These are phyloP conservation scores for Collybia sordida DNA, from an alignment of 768 basidiomycete species.

Conservation along the genomic window DNA sequence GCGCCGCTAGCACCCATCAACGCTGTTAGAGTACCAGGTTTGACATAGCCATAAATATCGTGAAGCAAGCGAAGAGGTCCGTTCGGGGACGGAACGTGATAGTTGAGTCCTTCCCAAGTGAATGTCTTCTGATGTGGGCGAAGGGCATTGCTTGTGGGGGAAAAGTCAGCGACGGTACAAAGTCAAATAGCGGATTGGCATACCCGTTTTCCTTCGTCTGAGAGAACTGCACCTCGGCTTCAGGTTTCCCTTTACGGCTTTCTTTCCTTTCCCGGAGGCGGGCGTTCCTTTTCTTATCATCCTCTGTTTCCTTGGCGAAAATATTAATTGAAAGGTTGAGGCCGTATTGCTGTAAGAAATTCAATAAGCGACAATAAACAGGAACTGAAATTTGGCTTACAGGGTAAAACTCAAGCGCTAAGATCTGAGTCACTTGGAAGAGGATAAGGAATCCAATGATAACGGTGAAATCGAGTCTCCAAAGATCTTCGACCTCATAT, in stretches of 20 bases:
- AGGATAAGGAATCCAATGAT: slow-evolving; percentile 66
- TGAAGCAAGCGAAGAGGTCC: slow-evolving; percentile 66
- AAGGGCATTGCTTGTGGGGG: slow-evolving; percentile 10
- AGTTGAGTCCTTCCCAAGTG: slow-evolving; percentile 82
- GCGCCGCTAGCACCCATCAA: slow-evolving; percentile 88
- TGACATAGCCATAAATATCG: slow-evolving; percentile 77
- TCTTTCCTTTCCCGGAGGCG: slow-evolving; percentile 52
- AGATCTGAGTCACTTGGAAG: slow-evolving; percentile 68
- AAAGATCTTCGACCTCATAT: slow-evolving; percentile 50
- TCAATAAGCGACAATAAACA: slow-evolving; percentile 8
- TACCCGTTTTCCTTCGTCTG: slow-evolving; percentile 9
- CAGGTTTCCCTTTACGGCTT: slow-evolving; percentile 27
- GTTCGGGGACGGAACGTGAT: slow-evolving; percentile 67
- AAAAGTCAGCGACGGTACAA: not conserved
- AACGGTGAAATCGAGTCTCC: slow-evolving; percentile 71
- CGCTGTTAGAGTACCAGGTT: slow-evolving; percentile 85
- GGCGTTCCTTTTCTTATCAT: slow-evolving; percentile 55
- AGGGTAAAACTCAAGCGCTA: slow-evolving; percentile 65
- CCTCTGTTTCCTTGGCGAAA: slow-evolving; percentile 57
- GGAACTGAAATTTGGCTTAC: slow-evolving; percentile 33
- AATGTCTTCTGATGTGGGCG: slow-evolving; percentile 52
- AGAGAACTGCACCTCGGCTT: slow-evolving; percentile 3
- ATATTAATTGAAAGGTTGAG: slow-evolving; percentile 50
- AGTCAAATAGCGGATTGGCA: not conserved
- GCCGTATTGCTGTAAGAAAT: slow-evolving; percentile 44